Conservation (phyloP, 352 stramenopile species). For the Globisporangium spiculum region DNA sequence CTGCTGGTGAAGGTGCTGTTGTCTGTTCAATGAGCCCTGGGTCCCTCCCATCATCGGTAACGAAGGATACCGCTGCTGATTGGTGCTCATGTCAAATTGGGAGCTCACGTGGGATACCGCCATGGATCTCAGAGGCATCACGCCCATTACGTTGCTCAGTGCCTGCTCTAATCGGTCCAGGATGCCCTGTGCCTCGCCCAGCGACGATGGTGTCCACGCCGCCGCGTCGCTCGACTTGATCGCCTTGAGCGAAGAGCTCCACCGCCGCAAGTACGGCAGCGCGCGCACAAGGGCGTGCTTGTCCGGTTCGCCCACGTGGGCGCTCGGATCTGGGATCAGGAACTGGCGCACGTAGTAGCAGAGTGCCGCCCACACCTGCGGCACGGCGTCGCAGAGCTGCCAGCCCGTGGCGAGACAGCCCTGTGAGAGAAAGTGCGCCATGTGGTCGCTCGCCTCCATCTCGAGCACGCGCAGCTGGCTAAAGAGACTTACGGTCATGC, state of each 20-base stretch:
- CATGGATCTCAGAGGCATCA: constrained; percentile 11
- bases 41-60: constrained; percentile 25
- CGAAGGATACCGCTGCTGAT: constrained; percentile 18
- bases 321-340: constrained; percentile 31
- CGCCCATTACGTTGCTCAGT: constrained; percentile 21
- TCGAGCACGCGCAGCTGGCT: constrained; percentile 46
- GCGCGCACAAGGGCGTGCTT: constrained; percentile 42
- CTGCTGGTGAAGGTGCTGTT: constrained; percentile 15
- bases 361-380: constrained; percentile 56
- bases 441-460: constrained; percentile 33
- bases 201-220: constrained; percentile 46
- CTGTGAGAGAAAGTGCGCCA: constrained; percentile 31
- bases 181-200: constrained; percentile 49
- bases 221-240: constrained; percentile 34
- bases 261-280: constrained; percentile 53
- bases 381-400: constrained; percentile 34
- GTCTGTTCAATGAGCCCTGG: not conserved
- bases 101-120: not conserved
- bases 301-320: constrained; percentile 42
- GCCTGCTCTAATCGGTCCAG: constrained; percentile 57
- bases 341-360: constrained; percentile 62
- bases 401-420: constrained; percentile 32
- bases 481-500: constrained; percentile 45
- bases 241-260: constrained; percentile 35
- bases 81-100: constrained; percentile 8